These are phyloP conservation scores for Stagonosporopsis cucurbitacearum DNA, from an alignment of 2,329 filamentous ascomycete species.

Conservation along the genomic window DNA sequence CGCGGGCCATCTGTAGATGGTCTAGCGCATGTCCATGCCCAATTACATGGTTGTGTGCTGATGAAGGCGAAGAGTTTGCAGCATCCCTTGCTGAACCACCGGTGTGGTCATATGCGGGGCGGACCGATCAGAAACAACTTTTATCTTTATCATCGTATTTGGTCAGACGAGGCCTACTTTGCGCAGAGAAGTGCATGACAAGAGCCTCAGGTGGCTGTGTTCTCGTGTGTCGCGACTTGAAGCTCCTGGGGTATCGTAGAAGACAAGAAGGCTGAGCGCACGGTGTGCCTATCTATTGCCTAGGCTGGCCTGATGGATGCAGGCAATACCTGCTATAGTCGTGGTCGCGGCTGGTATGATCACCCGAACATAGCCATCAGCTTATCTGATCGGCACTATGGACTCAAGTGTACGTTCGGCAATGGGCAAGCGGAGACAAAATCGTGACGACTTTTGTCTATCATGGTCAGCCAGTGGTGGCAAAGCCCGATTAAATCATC, in stretches of 20 bases:
- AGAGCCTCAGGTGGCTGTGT: background rate
- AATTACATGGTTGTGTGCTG: background rate
- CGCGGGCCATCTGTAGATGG: background rate
- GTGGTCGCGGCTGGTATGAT: background rate
- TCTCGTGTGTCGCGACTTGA: background rate
- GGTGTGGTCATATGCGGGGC: background rate
- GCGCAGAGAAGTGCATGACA: background rate
- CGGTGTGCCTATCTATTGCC: background rate
- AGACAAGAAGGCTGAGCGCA: background rate
- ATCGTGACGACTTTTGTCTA: no score
- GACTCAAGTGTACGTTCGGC: background rate
- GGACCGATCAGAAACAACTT: background rate
- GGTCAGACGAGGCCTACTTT: slow-evolving; percentile 3
- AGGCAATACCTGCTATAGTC: background rate
- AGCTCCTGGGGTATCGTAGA: background rate
- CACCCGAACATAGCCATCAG: no score
- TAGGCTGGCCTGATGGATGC: background rate
- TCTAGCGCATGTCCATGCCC: background rate
- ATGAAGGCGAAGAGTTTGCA: background rate
- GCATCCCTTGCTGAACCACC: slow-evolving; percentile 15
- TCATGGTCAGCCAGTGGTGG: no score
- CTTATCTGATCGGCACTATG: background rate
- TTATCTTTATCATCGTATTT: background rate
- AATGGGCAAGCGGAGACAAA: no score
- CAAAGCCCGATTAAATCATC: no score